Evolutionary conservation across 2,329 filamentous ascomycete species (phyloP).

Genomic region (Lasiodiplodia gonubiensis): DNA sequence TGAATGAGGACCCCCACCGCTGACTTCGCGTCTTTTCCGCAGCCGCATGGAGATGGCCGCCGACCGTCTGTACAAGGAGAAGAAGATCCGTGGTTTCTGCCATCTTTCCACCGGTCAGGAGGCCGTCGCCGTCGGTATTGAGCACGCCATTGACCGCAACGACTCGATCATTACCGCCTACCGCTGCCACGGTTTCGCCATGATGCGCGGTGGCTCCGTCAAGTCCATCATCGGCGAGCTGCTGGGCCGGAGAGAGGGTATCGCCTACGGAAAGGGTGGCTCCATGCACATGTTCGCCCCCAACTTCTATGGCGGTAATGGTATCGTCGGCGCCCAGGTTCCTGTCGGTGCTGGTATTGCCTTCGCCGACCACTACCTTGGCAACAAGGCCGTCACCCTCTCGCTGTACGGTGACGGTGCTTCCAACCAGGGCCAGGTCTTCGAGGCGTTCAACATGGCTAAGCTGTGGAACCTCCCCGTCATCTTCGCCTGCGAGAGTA

Average conservation of each 20-base stretch:
- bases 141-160: slow-evolving; percentile 88
- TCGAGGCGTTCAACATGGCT: slow-evolving; percentile 99
- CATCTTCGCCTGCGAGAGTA: slow-evolving; percentile 98
- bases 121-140: slow-evolving; percentile 95
- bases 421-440: slow-evolving; percentile 98
- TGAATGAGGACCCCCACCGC: slow-evolving; percentile 21
- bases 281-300: slow-evolving; percentile 99
- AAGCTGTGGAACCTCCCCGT: slow-evolving; percentile 97
- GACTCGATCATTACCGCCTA: slow-evolving; percentile 98
- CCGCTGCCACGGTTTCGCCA: slow-evolving; percentile 96
- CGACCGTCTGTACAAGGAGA: slow-evolving; percentile 99
- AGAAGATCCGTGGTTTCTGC: slow-evolving; percentile 99
- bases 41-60: slow-evolving; percentile 99
- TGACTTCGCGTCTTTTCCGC: slow-evolving; percentile 29
- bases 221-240: slow-evolving; percentile 96
- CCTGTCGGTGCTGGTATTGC: slow-evolving; percentile 95
- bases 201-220: slow-evolving; percentile 92
- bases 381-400: slow-evolving; percentile 82
- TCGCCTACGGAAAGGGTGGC: slow-evolving; percentile 97
- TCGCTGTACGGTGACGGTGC: slow-evolving; percentile 97
- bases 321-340: slow-evolving; percentile 98
- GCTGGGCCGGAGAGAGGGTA: slow-evolving; percentile 91
- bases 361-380: slow-evolving; percentile 94
- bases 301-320: slow-evolving; percentile 98
- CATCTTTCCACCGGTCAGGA: slow-evolving; percentile 98